Evolutionary conservation across 208 protist species (phyloP).

Genomic region (Pavlovales sp.): DNA sequence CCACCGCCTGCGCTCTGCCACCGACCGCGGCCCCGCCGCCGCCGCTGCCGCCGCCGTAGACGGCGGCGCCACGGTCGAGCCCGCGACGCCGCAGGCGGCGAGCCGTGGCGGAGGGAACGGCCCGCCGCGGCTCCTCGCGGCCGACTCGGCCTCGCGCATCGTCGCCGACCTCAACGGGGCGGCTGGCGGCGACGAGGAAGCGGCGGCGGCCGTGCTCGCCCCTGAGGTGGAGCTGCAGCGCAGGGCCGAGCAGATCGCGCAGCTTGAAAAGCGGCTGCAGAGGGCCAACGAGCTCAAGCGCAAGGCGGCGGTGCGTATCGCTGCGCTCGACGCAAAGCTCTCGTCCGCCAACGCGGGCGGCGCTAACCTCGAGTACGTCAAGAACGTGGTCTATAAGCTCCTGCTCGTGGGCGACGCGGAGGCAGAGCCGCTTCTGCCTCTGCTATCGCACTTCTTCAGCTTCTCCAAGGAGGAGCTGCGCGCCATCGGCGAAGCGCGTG

Average conservation of each 20-base stretch:
- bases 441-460: neutral
- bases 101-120: too few relatives aligned
- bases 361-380: neutral
- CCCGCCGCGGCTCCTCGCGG: too few relatives aligned
- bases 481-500: neutral
- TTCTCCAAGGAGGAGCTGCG: neutral
- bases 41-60: neutral
- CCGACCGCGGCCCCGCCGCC: too few relatives aligned
- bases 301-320: neutral
- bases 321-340: neutral
- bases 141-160: neutral
- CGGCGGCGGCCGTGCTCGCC: neutral
- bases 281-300: neutral
- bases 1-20: neutral
- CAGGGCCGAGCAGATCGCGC: neutral
- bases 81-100: neutral
- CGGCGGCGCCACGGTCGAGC: too few relatives aligned
- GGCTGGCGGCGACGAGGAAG: neutral
- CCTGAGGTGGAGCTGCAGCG: neutral
- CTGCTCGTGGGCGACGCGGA: neutral
- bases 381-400: neutral
- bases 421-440: neutral
- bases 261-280: neutral
- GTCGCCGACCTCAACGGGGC: too few relatives aligned
- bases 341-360: neutral